These are phyloP conservation scores for Mycothermus thermophilus DNA, from an alignment of 495 filamentous ascomycete species.

Conservation along the genomic window DNA sequence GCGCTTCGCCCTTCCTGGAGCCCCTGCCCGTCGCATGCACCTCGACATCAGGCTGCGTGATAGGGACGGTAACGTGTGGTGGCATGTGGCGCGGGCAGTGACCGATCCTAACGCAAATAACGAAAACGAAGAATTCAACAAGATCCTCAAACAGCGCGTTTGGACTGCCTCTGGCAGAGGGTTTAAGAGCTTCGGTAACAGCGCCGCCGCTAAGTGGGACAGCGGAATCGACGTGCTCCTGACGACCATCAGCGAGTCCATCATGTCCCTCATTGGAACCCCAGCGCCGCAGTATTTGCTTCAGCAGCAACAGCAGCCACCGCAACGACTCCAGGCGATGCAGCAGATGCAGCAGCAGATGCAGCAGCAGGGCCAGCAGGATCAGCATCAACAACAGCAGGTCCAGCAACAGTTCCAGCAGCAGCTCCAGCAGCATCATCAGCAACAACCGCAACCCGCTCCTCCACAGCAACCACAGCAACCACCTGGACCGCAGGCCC, in stretches of 20 bases:
- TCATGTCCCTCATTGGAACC: slow-evolving; percentile 17
- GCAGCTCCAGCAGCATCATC: slow-evolving; percentile 3
- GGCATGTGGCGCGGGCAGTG: slow-evolving; percentile 26
- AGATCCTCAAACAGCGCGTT: slow-evolving; percentile 20
- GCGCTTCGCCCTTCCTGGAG: slow-evolving; percentile 25
- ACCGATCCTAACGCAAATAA: slow-evolving; percentile 3
- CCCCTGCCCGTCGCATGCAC: slow-evolving; percentile 16
- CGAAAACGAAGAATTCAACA: slow-evolving; percentile 29
- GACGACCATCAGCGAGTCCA: slow-evolving; percentile 13
- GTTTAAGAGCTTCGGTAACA: slow-evolving; percentile 20
- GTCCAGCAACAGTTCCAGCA: slow-evolving; percentile 1
- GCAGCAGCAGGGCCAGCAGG: slow-evolving; percentile 10
- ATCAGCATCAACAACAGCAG: not conserved
- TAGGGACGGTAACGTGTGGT: slow-evolving; percentile 23
- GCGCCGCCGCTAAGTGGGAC: slow-evolving; percentile 21
- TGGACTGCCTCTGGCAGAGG: slow-evolving; percentile 20
- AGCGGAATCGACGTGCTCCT: slow-evolving; percentile 21
- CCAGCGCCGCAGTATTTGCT: slow-evolving; percentile 5
- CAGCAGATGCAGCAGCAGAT: slow-evolving; percentile 11
- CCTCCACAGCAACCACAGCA: not conserved
- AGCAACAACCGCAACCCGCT: too few relatives aligned
- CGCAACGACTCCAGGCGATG: slow-evolving; percentile 4
- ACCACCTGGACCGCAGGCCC: not conserved
- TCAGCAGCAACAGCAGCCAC: slow-evolving; percentile 3
- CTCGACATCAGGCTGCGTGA: slow-evolving; percentile 25